Base-by-base conservation (phyloP, 192 early-diverging fungal genomes). In the Backusella tuberculispora region DNA sequence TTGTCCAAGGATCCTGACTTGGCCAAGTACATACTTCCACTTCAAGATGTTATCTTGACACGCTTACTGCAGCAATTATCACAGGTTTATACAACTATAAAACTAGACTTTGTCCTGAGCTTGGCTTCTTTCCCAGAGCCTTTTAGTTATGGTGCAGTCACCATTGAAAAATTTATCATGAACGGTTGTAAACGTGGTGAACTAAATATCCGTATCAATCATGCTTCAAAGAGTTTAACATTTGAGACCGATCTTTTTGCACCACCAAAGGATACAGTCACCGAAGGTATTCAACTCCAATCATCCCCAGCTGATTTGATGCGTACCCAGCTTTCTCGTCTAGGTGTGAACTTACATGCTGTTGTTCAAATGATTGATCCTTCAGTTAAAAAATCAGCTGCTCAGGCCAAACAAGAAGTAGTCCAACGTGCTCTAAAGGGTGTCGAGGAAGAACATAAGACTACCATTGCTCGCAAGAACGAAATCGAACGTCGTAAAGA, bases 101-200 rank as follows among this genome's bases (percentile, higher is more conserved):
- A 96, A 87, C 92, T 99, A 46, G 97, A 97, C 74, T 92, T 94
- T 86, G 90, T 99, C 46, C 87, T 97, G 41, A 84, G 93, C 26
- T 86, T 99, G 45, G 93, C 95, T 15, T 86, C 90, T 29, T 97
- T 99, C 89, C 91, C 94, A 15, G 87, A 85, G 24, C 93, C 91
- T n/a, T 94, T 92, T 87, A 90, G 87, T 82, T 94, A 93, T 82
- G 91, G 91, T 68, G 88, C 93, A 14, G 88, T 92, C 29, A 87
- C 87, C 13, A 96, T 99, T 74, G 97, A 99, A 87, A 95, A 95
- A 79, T 97, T 99, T 81, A 95, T 99, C 74, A 96, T 99, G 95
- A 93, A 96, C 85, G 98, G 97, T 41, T 95, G 94, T 81, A 92
- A 95, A 50, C 96, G 94, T 80, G 96, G 96, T 37, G 97, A 99